Evolutionary conservation across 78 protist species (phyloP).

Genomic region (Dictyostelium citrinum): DNA sequence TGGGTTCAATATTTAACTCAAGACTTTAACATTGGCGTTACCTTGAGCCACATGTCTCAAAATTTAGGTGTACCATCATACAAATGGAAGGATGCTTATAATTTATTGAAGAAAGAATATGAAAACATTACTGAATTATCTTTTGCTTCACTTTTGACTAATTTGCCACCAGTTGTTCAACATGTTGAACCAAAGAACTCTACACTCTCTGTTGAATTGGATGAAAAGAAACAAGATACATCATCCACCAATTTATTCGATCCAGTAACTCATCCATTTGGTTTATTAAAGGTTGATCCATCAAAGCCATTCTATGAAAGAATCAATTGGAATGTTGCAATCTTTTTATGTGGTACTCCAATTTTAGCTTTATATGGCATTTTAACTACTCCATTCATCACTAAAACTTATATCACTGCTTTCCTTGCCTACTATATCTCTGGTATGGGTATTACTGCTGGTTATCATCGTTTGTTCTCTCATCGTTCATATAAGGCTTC

Average conservation of each 20-base stretch:
- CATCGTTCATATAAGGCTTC: conserved; percentile 77
- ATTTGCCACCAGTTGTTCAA: conserved; percentile 21
- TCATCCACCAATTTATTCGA: neutral
- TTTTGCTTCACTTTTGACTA: conserved; percentile 3
- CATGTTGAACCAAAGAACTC: neutral
- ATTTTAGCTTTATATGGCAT: conserved; percentile 58
- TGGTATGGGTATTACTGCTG: conserved; percentile 89
- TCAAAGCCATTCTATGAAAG: conserved; percentile 58
- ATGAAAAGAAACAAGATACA: neutral
- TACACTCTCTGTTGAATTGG: neutral
- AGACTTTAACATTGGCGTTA: conserved; percentile 68
- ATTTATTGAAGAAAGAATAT: conserved; percentile 15
- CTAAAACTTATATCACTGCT: conserved; percentile 47
- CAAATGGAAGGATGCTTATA: conserved; percentile 73
- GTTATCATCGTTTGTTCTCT: conserved; percentile 84
- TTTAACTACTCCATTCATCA: conserved; percentile 19
- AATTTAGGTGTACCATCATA: conserved; percentile 36
- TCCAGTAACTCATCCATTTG: neutral
- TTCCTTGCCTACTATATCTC: conserved; percentile 63
- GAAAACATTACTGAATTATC: conserved; percentile 45
- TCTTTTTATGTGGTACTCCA: conserved; percentile 62
- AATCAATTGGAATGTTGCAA: conserved; percentile 31
- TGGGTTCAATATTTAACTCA: conserved; percentile 30
- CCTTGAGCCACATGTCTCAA: conserved; percentile 6
- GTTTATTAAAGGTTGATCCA: neutral